A percentile compares a stretch with the other conserved stretches of the same genome.
Evolutionary conservation across 2,329 filamentous ascomycete species (phyloP).

Genomic region (Trichoderma sp.): DNA sequence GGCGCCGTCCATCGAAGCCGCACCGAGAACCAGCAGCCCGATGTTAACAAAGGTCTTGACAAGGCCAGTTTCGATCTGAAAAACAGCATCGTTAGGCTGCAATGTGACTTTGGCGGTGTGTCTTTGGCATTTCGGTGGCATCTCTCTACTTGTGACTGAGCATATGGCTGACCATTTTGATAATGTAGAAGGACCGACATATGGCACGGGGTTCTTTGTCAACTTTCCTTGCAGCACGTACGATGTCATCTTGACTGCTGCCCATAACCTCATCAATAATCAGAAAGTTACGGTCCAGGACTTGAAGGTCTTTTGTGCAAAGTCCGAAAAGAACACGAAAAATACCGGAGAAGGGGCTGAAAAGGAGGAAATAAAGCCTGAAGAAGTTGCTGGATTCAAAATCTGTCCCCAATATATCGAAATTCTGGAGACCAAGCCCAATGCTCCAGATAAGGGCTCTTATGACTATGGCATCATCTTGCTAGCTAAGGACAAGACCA

Average conservation of each 20-base stretch:
- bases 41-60: neutral
- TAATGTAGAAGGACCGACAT: neutral
- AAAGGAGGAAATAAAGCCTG: neutral
- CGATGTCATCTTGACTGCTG: conserved; percentile 11
- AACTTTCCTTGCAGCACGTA: neutral
- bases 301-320: neutral
- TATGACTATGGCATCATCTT: conserved; percentile 11
- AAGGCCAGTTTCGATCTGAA: neutral
- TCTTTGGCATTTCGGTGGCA: neutral
- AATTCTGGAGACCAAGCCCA: neutral
- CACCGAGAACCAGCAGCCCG: neutral
- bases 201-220: conserved; percentile 11
- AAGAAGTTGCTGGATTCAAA: neutral
- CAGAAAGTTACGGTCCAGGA: neutral
- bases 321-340: fast-evolving
- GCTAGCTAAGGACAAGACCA: neutral
- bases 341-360: neutral
- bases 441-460: neutral
- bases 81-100: neutral
- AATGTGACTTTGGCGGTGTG: conserved; percentile 6
- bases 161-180: neutral
- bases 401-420: neutral
- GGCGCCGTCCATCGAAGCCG: neutral
- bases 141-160: neutral
- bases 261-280: conserved; percentile 1